Base-by-base conservation (phyloP, 208 protist species). In the Herpetomonas samuelpessoai region DNA sequence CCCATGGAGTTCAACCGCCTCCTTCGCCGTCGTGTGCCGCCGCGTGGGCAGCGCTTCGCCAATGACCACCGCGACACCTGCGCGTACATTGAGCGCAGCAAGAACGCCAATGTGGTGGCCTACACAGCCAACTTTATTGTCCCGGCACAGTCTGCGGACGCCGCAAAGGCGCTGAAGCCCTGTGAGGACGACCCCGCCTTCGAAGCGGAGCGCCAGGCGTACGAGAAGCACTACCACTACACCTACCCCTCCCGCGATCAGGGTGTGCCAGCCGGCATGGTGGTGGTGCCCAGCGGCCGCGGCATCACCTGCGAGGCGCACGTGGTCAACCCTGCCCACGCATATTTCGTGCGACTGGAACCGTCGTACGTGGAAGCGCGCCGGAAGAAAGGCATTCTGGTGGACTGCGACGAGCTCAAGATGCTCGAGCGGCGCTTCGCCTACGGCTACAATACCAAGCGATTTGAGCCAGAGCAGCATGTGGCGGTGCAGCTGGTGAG, bases 61-160 rank as follows among this genome's bases (percentile, higher is more conserved):
- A 72, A 74, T 50, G 86, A 93, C 53, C 77, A 86, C 65, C 75
- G 69, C 38, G 83, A 91, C 71, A 93, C 79, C 18, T 88, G 77
- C 59, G 74, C 85, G 80, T 90, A 91, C 68, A 93, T 93, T 60
- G 74, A 65, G 35, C 82, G 86, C 16, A 88, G 75, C 31, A 90
- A 90, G 60, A 93, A 93, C 53, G 53, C 71, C 6, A 93, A 91
- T 51, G 65, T 93, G 22, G 86, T 93, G 2, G 82, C 75, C 29
- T 92, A 92, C 82, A 79, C 79, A 0, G 82, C 79, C 12, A 79
- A 84, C 39, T 48, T 79, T 21, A 55, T 45, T 21, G 18, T 14
- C 18, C 19, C 19, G 56, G 57, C 14, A 18, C 65, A n/a, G n/a
- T n/a, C n/a, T n/a, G n/a, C n/a, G n/a, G n/a, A n/a, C n/a, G n/a